Base-by-base conservation (phyloP, 225 moss, liverwort and hornwort species). In the Marchantia paleacea region DNA sequence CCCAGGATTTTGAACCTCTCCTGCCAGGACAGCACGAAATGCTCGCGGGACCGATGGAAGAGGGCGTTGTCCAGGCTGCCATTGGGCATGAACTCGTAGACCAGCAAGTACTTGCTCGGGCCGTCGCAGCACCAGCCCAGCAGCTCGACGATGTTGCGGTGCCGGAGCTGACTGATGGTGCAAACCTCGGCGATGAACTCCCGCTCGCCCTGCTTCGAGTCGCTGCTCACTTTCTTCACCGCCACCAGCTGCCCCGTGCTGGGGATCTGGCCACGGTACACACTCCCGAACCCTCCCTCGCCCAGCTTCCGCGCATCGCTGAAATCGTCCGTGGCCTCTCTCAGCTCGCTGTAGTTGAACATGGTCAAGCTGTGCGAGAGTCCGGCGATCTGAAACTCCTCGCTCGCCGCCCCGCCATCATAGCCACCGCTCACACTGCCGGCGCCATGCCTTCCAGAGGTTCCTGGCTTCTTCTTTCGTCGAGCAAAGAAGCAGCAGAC, bases 91-190 rank as follows among this genome's bases (percentile, higher is more conserved):
- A 7, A 26, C 30, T 12, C 50, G 65, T 5, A 52, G 52, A 51
- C n/a, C n/a, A n/a, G n/a, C n/a, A 10, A 49, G 6, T 50, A 50
- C 12, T 55, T 75, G 28, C 84, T 79, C 55, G 55, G 13, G 6
- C 79, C 39, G 6, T 65, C 55, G 7, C 67, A 75, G 67, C 89
- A 86, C 55, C 79, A 80, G 12, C 86, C 89, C 39, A 86, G 55
- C 58, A 89, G 78, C 13, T 65, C 82, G 22, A 89, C 89, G 10
- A 89, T 53, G 78, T 89, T 89, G 6, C 73, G 22, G 76, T 89
- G 89, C 54, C 78, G 86, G 12, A 85, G 72, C 63, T 73, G 65
- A n/a, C 85, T 69, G 6, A 85, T 81, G 22, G 73, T 81, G 26
- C 77, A 52, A 63, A 85, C 73, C 65, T 85, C 85, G 15, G 85